phyloP scores from a whole-genome alignment of 2,329 filamentous ascomycete species.

The Coniella vitis region DNA sequence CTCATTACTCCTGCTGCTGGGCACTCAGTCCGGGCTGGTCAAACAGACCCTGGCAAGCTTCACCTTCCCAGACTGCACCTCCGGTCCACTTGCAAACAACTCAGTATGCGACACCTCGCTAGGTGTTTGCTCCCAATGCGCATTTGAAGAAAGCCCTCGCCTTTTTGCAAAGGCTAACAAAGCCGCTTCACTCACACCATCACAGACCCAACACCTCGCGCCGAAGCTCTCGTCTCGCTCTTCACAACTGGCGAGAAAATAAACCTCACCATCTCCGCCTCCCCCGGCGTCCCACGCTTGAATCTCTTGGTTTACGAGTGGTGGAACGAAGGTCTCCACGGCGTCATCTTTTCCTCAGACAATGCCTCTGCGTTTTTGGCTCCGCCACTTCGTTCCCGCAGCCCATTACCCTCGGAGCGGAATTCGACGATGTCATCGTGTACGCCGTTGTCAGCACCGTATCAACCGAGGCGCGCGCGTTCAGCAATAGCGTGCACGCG shows the following conservation, averaged over 20 bases:
- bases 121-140: background rate
- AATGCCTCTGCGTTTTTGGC: slow-evolving; percentile 42
- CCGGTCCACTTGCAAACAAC: slow-evolving; percentile 10
- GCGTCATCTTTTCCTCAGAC: slow-evolving; percentile 32
- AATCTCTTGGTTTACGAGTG: slow-evolving; percentile 53
- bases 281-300: slow-evolving; percentile 44
- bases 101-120: slow-evolving; percentile 11
- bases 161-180: too few relatives aligned
- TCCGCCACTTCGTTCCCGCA: slow-evolving; percentile 60
- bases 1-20: background rate
- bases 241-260: slow-evolving; percentile 15
- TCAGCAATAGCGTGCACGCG: slow-evolving; percentile 51
- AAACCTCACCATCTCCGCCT: slow-evolving; percentile 19
- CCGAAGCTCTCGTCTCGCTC: slow-evolving; percentile 7
- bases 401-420: slow-evolving; percentile 54
- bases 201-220: slow-evolving; percentile 7
- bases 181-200: background rate
- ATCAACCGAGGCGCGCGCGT: slow-evolving; percentile 55
- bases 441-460: slow-evolving; percentile 44
- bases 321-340: slow-evolving; percentile 58
- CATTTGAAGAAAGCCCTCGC: too few relatives aligned
- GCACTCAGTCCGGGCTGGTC: background rate
- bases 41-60: slow-evolving; percentile 1
- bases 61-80: slow-evolving; percentile 12
- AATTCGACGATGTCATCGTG: slow-evolving; percentile 58